A percentile compares a stretch with the other conserved stretches of the same genome.
These are phyloP conservation scores for Gracilaria gracilis DNA, from an alignment of 23 red algal species.

Conservation along the genomic window DNA sequence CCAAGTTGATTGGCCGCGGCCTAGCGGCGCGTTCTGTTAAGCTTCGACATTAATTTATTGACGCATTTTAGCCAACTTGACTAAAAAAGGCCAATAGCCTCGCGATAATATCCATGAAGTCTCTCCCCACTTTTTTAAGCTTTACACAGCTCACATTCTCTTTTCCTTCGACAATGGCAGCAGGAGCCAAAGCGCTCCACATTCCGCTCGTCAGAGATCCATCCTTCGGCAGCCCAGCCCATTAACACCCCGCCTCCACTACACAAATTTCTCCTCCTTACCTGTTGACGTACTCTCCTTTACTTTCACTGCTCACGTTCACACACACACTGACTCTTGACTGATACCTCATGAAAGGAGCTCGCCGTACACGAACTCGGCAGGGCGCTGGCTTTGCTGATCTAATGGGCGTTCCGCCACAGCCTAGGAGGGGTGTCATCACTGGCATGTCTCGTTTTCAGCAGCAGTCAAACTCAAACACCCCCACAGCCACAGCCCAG, in stretches of 20 bases:
- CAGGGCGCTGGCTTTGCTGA: slow-evolving; percentile 51
- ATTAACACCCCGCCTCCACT: not conserved
- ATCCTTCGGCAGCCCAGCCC: not conserved
- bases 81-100: not conserved
- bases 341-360: slow-evolving; percentile 64
- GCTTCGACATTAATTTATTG: not conserved
- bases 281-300: not conserved
- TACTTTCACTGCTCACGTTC: not conserved
- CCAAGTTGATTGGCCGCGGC: not conserved
- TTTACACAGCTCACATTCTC: not conserved
- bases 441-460: slow-evolving; percentile 39
- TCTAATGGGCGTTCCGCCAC: slow-evolving; percentile 28
- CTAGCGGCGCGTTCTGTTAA: not conserved
- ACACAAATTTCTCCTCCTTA: not conserved
- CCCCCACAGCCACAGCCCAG: not conserved
- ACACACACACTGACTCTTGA: slow-evolving; percentile 7
- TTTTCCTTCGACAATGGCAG: not conserved
- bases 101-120: not conserved
- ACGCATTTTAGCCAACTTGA: not conserved
- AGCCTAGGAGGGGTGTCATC: slow-evolving; percentile 39
- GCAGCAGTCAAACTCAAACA: slow-evolving; percentile 10
- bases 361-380: slow-evolving; percentile 46
- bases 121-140: not conserved
- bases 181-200: not conserved
- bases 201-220: not conserved